Evolutionary conservation across 2,329 filamentous ascomycete genomes (phyloP), one percentile per base, ranked within the genome.

Genomic region (Apiospora aurea): DNA sequence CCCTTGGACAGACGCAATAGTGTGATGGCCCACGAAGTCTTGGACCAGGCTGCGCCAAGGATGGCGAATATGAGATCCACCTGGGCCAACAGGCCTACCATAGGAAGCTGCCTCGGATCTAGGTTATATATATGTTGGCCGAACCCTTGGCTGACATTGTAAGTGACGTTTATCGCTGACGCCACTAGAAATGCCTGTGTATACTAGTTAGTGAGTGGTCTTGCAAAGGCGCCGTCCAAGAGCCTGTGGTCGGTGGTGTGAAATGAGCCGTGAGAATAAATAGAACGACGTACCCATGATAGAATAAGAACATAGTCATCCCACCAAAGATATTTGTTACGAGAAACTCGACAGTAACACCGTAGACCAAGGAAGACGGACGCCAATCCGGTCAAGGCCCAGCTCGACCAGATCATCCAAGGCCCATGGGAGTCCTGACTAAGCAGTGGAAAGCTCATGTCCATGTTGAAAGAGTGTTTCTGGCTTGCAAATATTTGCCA

Each of bases 21-120:
- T 7, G 78, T 81, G 21, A 78, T 70, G 14, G 77, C 79, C 43
- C 81, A 80, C 4, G 79, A 79, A 0, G 78, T 78, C 72, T 82
- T 82, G 71, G 75, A 77, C 73, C 75, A 77, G 14, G 77, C 76
- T 51, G 77, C 77, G 3, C 76, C 78, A 2, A 77, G 73, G 16
- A 80, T 73, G 4, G 77, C 78, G 46, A 77, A 74, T 46, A 75
- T 69, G 26, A 69, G 67, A 26, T 46, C 57, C 21, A 73, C 38
- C 14, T 69, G 70, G 16, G 64, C 67, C 1, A 72, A 29, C 14
- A 67, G 29, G 51, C 44, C 57, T 16, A 73, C 75, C 61, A 72
- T 73, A 2, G 71, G 70, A 41, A 77, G 51, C 77, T 78, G 57
- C 66, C 47, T 6, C 41, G 69, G 38, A 24, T 76, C 73, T 51